A percentile compares a stretch with the other conserved stretches of the same genome.
phyloP scores from a whole-genome alignment of 1,284 basidiomycete genomes.

The Ganoderma multipileum region DNA sequence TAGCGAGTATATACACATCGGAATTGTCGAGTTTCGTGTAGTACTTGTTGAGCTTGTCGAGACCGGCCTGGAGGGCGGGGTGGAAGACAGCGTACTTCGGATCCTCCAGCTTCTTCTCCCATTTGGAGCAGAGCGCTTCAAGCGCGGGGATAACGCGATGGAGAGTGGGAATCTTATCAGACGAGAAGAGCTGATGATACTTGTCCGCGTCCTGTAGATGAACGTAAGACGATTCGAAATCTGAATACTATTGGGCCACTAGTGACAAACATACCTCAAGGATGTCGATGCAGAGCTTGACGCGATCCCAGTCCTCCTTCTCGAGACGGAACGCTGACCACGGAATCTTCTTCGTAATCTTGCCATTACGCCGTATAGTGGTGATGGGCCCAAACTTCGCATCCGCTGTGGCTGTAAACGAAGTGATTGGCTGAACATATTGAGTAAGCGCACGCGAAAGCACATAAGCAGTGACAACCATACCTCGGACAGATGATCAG shows the following conservation, averaged over 20 bases:
- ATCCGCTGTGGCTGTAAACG: not conserved
- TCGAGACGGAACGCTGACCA: constrained; percentile 10
- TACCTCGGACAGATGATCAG: not conserved
- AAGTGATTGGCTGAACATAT: not conserved
- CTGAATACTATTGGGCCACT: no score
- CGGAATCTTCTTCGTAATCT: constrained; percentile 36
- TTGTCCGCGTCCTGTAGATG: constrained; percentile 12
- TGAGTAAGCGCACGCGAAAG: no score
- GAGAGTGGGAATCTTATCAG: constrained; percentile 8
- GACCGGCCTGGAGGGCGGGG: constrained; percentile 25
- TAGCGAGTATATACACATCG: constrained; percentile 28
- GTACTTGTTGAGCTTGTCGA: constrained; percentile 37
- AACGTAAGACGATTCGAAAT: no score
- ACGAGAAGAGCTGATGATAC: constrained; percentile 12
- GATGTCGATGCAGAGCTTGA: constrained; percentile 19
- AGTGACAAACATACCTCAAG: not conserved
- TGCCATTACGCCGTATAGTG: not conserved
- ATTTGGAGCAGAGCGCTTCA: constrained; percentile 33
- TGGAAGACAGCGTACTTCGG: constrained; percentile 26
- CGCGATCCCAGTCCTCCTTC: constrained; percentile 32
- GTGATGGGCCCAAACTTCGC: not conserved
- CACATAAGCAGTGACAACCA: no score
- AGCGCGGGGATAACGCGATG: constrained; percentile 34
- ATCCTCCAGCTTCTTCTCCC: constrained; percentile 31
- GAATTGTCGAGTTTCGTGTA: constrained; percentile 35